These are phyloP conservation scores for Exophiala sp. DNA, from an alignment of 2,329 filamentous ascomycete genomes.

Conservation along the genomic window DNA sequence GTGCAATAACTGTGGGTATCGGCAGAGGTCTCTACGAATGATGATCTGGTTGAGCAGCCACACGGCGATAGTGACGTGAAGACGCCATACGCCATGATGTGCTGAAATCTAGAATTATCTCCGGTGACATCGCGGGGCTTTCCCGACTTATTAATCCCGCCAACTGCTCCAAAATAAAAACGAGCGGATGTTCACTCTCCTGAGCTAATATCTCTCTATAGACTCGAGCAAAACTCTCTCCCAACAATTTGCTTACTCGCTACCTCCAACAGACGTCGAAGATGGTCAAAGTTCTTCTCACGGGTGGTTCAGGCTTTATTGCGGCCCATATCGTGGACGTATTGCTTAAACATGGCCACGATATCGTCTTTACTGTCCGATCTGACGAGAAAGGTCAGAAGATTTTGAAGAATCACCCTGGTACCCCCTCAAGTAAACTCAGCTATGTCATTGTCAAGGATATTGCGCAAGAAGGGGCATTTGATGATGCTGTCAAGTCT, in stretches of 20 bases:
- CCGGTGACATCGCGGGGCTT: no score
- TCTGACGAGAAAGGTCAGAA: conserved; percentile 57
- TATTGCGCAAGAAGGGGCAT: conserved; percentile 63
- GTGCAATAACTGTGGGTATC: no score
- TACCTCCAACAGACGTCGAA: conserved; percentile 24
- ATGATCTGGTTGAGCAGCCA: no score
- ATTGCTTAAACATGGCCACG: conserved; percentile 50
- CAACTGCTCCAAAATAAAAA: no score
- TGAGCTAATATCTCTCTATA: no score
- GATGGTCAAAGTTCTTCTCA: conserved; percentile 36
- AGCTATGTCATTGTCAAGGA: conserved; percentile 65
- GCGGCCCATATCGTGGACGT: conserved; percentile 59
- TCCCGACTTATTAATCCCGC: no score
- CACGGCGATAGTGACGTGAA: background rate
- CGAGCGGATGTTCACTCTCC: no score
- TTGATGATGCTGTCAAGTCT: conserved; percentile 58
- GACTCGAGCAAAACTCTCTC: no score
- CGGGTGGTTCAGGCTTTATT: conserved; percentile 58
- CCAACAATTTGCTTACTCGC: background rate
- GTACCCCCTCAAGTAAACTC: conserved; percentile 50
- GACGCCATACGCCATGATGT: background rate
- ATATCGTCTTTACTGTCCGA: conserved; percentile 59
- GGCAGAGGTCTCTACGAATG: background rate
- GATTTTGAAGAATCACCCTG: conserved; percentile 51
- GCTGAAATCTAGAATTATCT: background rate